These are phyloP conservation scores for Setomelanomma holmii DNA, from an alignment of 2,329 filamentous ascomycete genomes.

Conservation along the genomic window DNA sequence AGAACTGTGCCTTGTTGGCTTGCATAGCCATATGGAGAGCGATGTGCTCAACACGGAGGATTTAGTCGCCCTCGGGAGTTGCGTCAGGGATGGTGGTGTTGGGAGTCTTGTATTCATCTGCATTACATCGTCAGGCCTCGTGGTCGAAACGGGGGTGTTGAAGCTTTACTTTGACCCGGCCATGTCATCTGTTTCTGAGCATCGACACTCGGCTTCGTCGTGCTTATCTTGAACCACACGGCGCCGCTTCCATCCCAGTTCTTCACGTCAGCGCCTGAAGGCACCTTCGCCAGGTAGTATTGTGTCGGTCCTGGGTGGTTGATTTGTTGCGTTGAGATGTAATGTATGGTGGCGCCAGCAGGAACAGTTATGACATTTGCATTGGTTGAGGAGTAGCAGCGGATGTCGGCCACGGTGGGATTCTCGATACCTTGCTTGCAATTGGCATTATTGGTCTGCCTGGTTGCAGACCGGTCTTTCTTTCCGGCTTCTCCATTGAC, in stretches of 20 bases:
- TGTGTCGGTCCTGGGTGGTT: conserved; percentile 41
- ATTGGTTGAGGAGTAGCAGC: conserved; percentile 32
- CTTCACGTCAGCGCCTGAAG: conserved; percentile 24
- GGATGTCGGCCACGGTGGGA: conserved; percentile 34
- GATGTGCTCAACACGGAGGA: conserved; percentile 49
- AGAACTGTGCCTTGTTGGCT: conserved; percentile 47
- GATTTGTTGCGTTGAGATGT: conserved; percentile 40
- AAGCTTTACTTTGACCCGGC: conserved; percentile 42
- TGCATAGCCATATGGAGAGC: conserved; percentile 46
- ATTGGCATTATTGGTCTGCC: conserved; percentile 36
- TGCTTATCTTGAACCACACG: conserved; percentile 39
- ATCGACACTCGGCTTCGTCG: conserved; percentile 35
- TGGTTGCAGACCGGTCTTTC: conserved; percentile 36
- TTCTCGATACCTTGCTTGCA: conserved; percentile 41
- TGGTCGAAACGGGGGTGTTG: too few species aligned
- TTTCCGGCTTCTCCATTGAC: conserved; percentile 32
- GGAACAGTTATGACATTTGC: conserved; percentile 29
- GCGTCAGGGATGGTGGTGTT: conserved; percentile 45
- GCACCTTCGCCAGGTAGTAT: conserved; percentile 40
- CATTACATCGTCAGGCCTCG: too few species aligned
- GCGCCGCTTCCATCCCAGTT: conserved; percentile 37
- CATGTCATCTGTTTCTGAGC: conserved; percentile 37
- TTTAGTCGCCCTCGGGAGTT: conserved; percentile 49
- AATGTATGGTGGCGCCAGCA: conserved; percentile 36
- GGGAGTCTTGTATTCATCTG: conserved; percentile 39